Conservation (phyloP, 208 protist species). For the Trichomonas vaginalis region DNA sequence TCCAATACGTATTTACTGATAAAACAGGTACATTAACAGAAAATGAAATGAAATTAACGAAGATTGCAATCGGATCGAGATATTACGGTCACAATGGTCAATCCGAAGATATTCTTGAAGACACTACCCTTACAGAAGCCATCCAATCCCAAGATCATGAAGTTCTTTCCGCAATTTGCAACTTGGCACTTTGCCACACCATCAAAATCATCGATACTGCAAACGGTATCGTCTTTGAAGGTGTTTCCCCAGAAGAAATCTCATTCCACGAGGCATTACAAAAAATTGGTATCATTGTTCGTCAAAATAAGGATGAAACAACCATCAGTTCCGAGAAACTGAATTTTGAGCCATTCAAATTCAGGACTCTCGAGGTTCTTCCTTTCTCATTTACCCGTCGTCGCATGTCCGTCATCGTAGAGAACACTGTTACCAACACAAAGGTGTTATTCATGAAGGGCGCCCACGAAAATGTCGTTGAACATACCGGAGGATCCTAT, state of each 20-base stretch:
- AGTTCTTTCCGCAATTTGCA: background rate
- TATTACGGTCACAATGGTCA: background rate
- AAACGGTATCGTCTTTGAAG: background rate
- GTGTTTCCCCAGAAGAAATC: background rate
- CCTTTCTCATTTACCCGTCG: background rate
- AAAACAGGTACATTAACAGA: conserved; percentile 52
- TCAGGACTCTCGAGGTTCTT: background rate
- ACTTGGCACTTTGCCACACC: background rate
- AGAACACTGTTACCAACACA: background rate
- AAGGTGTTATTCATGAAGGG: conserved; percentile 18
- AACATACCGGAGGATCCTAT: background rate
- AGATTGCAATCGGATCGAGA: background rate
- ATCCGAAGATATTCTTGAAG: background rate
- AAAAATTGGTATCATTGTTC: background rate
- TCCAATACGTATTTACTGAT: conserved; percentile 49
- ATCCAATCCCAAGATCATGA: background rate
- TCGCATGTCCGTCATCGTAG: conserved; percentile 22
- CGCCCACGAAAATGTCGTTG: background rate
- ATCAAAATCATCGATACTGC: background rate
- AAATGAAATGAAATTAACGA: conserved; percentile 40
- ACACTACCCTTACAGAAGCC: background rate
- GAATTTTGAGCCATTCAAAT: background rate
- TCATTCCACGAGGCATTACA: background rate
- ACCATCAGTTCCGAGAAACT: background rate
- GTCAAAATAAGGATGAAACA: background rate